Percentiles rank a stretch among this genome's conserved stretches.
These are phyloP conservation scores for Podospora pseudoanserina DNA, from an alignment of 495 filamentous ascomycete genomes.

Conservation along the genomic window DNA sequence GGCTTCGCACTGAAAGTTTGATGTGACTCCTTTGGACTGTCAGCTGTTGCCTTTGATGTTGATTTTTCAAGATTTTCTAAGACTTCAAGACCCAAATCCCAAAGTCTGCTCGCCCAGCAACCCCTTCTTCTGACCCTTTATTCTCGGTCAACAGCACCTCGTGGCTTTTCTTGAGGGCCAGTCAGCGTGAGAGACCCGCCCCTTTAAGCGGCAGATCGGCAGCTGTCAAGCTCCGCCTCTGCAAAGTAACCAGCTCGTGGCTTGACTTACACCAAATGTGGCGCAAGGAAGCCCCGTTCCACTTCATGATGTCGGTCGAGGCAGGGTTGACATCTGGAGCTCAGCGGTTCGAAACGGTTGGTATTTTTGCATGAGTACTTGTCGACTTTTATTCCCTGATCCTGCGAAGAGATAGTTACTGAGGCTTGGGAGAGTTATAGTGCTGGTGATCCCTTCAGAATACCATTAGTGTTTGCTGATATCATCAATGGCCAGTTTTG, in stretches of 20 bases:
- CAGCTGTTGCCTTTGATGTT: slow-evolving; percentile 11
- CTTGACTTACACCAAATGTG: not conserved
- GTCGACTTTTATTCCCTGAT: not conserved
- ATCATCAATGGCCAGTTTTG: not conserved
- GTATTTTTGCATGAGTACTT: not conserved
- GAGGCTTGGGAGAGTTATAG: too few species aligned
- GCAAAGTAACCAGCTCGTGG: not conserved
- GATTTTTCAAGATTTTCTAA: not conserved
- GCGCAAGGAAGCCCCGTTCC: not conserved
- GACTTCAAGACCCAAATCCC: not conserved
- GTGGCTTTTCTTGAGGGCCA: not conserved
- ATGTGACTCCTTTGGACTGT: slow-evolving; percentile 21
- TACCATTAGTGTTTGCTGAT: not conserved
- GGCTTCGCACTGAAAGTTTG: slow-evolving; percentile 4
- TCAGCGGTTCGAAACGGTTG: not conserved
- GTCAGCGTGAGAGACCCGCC: not conserved
- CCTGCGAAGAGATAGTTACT: not conserved
- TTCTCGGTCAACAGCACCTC: not conserved
- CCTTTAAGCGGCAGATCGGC: not conserved
- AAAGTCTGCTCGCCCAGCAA: not conserved
- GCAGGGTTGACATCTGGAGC: not conserved
- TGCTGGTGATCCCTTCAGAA: not conserved
- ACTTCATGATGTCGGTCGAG: not conserved
- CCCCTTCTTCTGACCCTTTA: not conserved
- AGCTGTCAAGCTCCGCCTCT: slow-evolving; percentile 1